Evolutionary conservation across 192 early-diverging fungal genomes (phyloP), one percentile per base, ranked within the genome.

Genomic region (Thamnidium elegans): DNA sequence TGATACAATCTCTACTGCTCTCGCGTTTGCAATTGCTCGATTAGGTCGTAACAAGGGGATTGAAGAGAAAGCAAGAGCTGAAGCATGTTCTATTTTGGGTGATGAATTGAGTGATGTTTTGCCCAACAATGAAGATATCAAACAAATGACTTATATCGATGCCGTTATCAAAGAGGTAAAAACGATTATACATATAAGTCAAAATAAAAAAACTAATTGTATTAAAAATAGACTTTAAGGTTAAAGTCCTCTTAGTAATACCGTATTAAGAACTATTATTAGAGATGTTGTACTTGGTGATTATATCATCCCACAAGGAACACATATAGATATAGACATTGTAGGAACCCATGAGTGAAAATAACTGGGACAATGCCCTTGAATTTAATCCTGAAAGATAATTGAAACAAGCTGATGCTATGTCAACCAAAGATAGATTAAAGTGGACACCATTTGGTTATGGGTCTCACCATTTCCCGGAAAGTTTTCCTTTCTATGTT

Each of bases 391-490:
- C 84, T 1, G 79, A 79, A 36, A 78, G 84, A 42, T 86, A 83
- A 62, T 11, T 43, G 0, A 53, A 56, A 15, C 58, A 14, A 39
- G 53, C 66, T 30, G 7, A 54, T 58, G 61, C 55, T 21, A 46
- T 7, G 4, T 30, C 53, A 36, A 4, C 34, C 4, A 50, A 47
- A 21, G 52, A 36, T 0, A 43, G 52, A 7, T 14, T 66, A 15
- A 36, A 75, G 9, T 87, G 74, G 63, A 52, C 85, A 17, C 75
- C 88, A n/a, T 90, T 90, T 65, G 79, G 85, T 47, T 69, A 76
- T 21, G 88, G 88, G 2, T 54, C 73, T 13, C 80, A 80, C 46
- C 73, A 83, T 88, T 82, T 66, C 72, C 87, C 17, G 88, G 84
- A 46, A 76, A 9, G 77, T 87, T 7, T 71, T 80, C 14, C 67